Base-by-base conservation (phyloP, 176 grass and related monocot species). In the Ananas comosus region DNA sequence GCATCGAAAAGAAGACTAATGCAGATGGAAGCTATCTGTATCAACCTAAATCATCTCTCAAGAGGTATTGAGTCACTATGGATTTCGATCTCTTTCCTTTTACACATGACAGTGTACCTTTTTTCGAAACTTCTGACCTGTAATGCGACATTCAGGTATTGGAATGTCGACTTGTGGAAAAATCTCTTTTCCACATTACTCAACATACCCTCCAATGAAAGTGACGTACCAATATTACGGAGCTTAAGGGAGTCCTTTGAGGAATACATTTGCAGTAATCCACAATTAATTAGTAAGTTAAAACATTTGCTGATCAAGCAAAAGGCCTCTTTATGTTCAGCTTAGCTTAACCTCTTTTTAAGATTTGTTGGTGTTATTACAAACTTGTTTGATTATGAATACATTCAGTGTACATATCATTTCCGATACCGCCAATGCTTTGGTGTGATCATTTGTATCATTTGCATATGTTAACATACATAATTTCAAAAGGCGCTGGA, bases 111-210 rank as follows among this genome's bases (percentile, higher is more conserved):
- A 42, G 33, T 42, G 25, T 27, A 27, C 4, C 29, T 14, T 1
- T 53, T 53, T 53, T 6, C 3, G 2, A 66, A 29, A 59, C 3
- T 59, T 59, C 13, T 9, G 16, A 59, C 54, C 19, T 0, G 56
- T 21, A 61, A 61, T 61, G 7, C 21, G 21, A 18, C 64, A 51
- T 75, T 49, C 82, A 96, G 92, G 88, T 96, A 92, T 72, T 96
- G 88, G 92, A 87, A 80, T 77, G 73, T 80, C 18, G 79, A 81
- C 27, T 71, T 96, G 4, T 96, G 92, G 92, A 85, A 66, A 65
- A 71, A 59, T 11, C 81, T 96, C 22, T 96, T 96, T 67, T 69
- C 76, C 49, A 82, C 79, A 50, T 83, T 92, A 78, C 88, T 92
- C 51, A 96, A 96, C 74, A 22, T 68, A 54, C 12, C 63, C 6